Percentiles rank a stretch among this genome's conserved stretches.
Conservation (phyloP, 2,329 filamentous ascomycete genomes). For the Diaporthe aspalathi region DNA sequence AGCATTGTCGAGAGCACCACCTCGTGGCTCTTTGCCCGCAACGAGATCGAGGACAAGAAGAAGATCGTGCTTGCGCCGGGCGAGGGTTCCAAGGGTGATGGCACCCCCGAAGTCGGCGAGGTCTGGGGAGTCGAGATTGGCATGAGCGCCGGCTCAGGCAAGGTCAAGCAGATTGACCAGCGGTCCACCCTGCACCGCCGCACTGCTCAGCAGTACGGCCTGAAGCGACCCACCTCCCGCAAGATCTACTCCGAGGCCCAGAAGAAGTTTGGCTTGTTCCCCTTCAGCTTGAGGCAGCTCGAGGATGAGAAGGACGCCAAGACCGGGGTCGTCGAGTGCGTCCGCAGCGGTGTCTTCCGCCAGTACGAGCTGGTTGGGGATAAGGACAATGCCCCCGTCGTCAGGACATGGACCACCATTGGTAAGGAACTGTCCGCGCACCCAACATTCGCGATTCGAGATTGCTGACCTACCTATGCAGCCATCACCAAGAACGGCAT, state of each 20-base stretch:
- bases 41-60: slow-evolving; percentile 97
- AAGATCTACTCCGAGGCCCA: slow-evolving; percentile 94
- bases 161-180: slow-evolving; percentile 92
- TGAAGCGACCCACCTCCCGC: slow-evolving; percentile 94
- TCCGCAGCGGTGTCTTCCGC: slow-evolving; percentile 89
- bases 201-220: slow-evolving; percentile 88
- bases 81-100: slow-evolving; percentile 91
- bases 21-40: slow-evolving; percentile 94
- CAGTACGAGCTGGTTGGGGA: slow-evolving; percentile 97
- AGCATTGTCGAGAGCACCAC: slow-evolving; percentile 98
- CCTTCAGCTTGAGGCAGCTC: slow-evolving; percentile 96
- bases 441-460: slow-evolving; percentile 38
- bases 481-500: slow-evolving; percentile 98
- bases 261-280: slow-evolving; percentile 97
- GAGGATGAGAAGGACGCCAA: slow-evolving; percentile 97
- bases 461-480: slow-evolving; percentile 53
- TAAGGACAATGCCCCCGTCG: slow-evolving; percentile 87
- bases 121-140: slow-evolving; percentile 99
- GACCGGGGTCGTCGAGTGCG: slow-evolving; percentile 95
- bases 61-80: slow-evolving; percentile 94
- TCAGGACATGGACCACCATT: slow-evolving; percentile 88
- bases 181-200: slow-evolving; percentile 92
- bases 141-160: slow-evolving; percentile 89
- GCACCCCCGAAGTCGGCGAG: slow-evolving; percentile 86
- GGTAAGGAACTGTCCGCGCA: slow-evolving; percentile 68